Base-by-base conservation (phyloP, 805 yeast species). In the Saturnispora serradocipensis region DNA sequence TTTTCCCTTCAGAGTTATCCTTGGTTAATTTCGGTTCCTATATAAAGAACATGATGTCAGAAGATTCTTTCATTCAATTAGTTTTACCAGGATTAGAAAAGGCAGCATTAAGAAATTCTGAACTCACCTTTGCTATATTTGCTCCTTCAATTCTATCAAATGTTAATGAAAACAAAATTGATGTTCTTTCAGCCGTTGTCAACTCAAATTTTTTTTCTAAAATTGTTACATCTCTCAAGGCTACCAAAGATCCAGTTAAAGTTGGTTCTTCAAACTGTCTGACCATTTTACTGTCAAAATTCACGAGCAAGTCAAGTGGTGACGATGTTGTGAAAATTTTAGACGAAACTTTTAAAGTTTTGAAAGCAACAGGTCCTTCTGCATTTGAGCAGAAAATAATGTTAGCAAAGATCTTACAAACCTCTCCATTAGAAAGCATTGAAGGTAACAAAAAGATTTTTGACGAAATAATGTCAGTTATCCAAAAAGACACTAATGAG, bases 401-500 rank as follows among this genome's bases (percentile, higher is more conserved):
- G 2, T 74, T 78, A 49, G 77, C 81, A 2, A 64, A 68, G 15
- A 65, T 78, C 3, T 62, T 88, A 3, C 51, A 51, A 5, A 39
- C 58, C 3, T 61, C 67, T 4, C 71, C 78, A 2, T 40, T 49
- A 16, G 8, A 43, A 1, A 45, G 22, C 16, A 9, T 22, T 20
- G 24, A 9, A 1, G 43, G 55, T 2, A 52, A 49, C 1, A 55
- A 61, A 0, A 70, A 67, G 34, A 66, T 84, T 4, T 63, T 77
- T 2, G 60, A 67, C 1, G 72, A 67, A 0, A 61, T 88, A 35
- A 56, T 74, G 1, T 72, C 84, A 2, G 67, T 81, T n/a, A 70
- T 84, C 3, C 49, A 77, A 0, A 89, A 86, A 58, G 98, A 91
- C 59, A 78, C 81, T 45, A 87, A 88, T 58, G 98, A 91, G 61